Percentiles rank a stretch among this genome's conserved stretches.
Evolutionary conservation across 371 early-diverging fungal species (phyloP).

Genomic region (Circinella umbellata): DNA sequence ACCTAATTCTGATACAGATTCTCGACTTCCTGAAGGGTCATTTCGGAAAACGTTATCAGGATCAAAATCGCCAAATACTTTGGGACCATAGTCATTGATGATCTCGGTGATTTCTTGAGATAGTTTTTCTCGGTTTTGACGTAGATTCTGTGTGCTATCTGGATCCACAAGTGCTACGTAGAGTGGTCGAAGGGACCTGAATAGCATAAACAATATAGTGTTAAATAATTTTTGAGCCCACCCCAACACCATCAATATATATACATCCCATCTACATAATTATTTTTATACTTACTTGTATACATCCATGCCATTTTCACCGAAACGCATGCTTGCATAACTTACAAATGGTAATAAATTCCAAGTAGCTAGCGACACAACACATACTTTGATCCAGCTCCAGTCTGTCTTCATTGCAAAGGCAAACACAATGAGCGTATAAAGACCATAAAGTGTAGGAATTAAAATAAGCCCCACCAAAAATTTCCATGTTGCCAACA

Average conservation of each 20-base stretch:
- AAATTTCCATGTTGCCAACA: conserved; percentile 93
- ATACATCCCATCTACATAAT: no score
- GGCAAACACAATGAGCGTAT: conserved; percentile 58
- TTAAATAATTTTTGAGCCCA: no score
- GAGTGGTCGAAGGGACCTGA: conserved; percentile 78
- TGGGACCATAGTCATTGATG: conserved; percentile 84
- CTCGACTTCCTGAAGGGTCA: conserved; percentile 16
- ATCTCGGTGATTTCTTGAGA: conserved; percentile 72
- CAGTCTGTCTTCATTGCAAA: conserved; percentile 32
- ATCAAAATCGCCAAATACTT: conserved; percentile 78
- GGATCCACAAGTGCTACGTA: conserved; percentile 68
- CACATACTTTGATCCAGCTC: conserved; percentile 22
- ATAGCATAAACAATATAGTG: background rate
- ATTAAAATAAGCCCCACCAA: conserved; percentile 73
- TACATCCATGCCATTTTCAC: conserved; percentile 87
- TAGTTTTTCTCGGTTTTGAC: conserved; percentile 68
- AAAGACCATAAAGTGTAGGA: conserved; percentile 73
- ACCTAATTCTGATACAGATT: conserved; percentile 17
- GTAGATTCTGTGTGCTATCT: conserved; percentile 52
- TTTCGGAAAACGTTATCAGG: conserved; percentile 24
- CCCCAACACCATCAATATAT: no score
- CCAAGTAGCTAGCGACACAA: conserved; percentile 30
- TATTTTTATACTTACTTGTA: conserved; percentile 40
- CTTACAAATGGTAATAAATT: conserved; percentile 66
- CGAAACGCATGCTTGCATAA: conserved; percentile 75